Evolutionary conservation across 2,329 filamentous ascomycete species (phyloP), one percentile per base, ranked within the genome.

Genomic region (Fusarium luffae): DNA sequence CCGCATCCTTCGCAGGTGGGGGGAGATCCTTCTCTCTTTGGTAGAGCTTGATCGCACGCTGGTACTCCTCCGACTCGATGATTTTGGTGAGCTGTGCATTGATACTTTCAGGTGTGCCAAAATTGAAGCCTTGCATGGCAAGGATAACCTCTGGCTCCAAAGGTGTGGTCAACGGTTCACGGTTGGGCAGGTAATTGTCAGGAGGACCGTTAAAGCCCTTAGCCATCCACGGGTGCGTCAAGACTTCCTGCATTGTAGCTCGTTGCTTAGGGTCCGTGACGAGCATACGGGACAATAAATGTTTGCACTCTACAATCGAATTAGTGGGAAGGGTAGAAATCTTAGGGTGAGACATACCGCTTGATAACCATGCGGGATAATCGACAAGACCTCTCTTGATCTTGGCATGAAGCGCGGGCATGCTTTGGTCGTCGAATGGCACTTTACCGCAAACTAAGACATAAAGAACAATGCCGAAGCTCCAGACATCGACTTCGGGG

Each of bases 91-190:
- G 86, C 77, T 98, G 93, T 4, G 88, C 83, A 59, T 88, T 90
- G 76, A 99, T 98, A 59, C 89, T 88, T 55, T 98, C 94, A 2
- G 93, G 87, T 1, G 93, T 87, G 1, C 96, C 96, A 82, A 98
- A 99, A 79, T 98, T 97, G 79, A 99, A 99, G 4, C 96, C 96
- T 25, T 94, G 97, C 96, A 99, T 99, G 73, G 93, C 94, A 50
- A 93, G 89, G 59, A 99, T 88, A 7, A 98, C 91, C 44, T 92
- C 90, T 3, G 87, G 84, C 76, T 98, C 95, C 12, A 99, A 83
- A 8, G 95, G 94, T 16, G 97, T 83, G 40, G 92, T 88, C n/a
- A 98, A 80, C 4, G 96, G 93, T 73, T 97, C 95, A 50, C 96
- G 91, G 32, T 84, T 81, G 5, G 94, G 94, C 4, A 99, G 84